Conservation (phyloP, 306 rosid genomes). For the Begonia fuchsioides region DNA sequence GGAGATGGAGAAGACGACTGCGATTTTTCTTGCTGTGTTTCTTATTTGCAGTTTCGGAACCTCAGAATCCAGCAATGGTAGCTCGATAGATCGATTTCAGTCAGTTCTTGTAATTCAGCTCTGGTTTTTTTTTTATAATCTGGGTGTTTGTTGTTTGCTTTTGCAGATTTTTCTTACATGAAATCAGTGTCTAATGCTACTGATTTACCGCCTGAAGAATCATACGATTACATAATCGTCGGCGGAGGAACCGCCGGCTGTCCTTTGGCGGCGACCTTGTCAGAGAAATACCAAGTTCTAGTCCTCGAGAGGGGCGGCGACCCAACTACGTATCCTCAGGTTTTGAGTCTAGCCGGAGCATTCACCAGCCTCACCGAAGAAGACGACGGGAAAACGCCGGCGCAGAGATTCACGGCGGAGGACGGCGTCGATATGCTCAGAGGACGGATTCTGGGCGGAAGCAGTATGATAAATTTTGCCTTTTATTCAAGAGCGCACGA, state of each 20-base stretch:
- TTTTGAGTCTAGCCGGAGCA: background rate
- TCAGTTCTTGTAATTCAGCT: too few relatives aligned
- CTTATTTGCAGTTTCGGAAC: too few relatives aligned
- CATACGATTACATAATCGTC: too few relatives aligned
- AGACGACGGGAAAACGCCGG: constrained; percentile 6
- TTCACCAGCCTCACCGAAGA: background rate
- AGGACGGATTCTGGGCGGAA: constrained; percentile 19
- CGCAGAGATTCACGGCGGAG: constrained; percentile 2
- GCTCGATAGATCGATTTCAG: too few relatives aligned
- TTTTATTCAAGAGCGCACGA: constrained; percentile 10
- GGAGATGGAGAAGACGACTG: too few relatives aligned
- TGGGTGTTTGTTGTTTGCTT: background rate
- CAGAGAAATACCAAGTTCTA: too few relatives aligned
- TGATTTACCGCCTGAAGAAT: constrained; percentile 1
- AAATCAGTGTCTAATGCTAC: constrained; percentile 8
- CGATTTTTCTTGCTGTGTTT: too few relatives aligned
- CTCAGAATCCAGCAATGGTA: too few relatives aligned
- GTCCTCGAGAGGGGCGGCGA: constrained; percentile 15
- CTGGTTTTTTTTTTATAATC: too few relatives aligned
- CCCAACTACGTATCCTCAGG: background rate
- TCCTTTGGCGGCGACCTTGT: too few relatives aligned
- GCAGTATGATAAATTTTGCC: constrained; percentile 14
- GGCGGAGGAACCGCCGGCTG: too few relatives aligned
- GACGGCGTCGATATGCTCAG: constrained; percentile 12
- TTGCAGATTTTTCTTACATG: constrained; percentile 17